phyloP scores from a whole-genome alignment of 257 asterid genomes.

The Solanum infundibuliforme region DNA sequence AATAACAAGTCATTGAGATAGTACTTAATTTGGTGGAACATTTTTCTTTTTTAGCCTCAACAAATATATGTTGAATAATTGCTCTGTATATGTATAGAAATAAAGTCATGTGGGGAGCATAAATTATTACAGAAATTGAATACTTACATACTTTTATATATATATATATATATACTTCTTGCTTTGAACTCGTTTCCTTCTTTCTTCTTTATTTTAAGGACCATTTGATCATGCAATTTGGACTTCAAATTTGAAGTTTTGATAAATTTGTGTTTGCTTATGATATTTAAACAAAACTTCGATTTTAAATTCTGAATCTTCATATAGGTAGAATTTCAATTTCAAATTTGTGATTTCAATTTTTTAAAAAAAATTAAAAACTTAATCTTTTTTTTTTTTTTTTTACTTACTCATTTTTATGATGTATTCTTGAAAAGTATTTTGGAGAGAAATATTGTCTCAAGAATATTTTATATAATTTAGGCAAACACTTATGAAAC shows the following conservation, averaged over 20 bases:
- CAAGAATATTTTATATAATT: too few species aligned
- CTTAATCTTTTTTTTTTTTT: too few species aligned
- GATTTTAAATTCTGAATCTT: background rate
- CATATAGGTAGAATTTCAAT: background rate
- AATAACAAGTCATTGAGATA: background rate
- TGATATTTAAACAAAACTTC: background rate
- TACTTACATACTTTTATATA: background rate
- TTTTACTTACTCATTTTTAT: background rate
- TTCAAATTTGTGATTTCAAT: background rate
- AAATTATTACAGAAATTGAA: background rate
- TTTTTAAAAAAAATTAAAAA: background rate
- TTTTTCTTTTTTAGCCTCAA: background rate
- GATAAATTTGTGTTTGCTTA: background rate
- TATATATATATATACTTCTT: background rate
- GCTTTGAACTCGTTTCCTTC: background rate
- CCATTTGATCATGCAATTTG: background rate
- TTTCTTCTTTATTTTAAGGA: background rate
- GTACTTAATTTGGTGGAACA: background rate
- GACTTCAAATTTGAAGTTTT: background rate
- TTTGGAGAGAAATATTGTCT: background rate
- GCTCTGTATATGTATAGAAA: background rate
- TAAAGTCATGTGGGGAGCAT: background rate
- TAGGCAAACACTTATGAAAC: too few species aligned
- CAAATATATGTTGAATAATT: background rate
- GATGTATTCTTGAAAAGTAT: background rate